Evolutionary conservation across 1,284 basidiomycete species (phyloP).

Genomic region (Trichosporon sp.): DNA sequence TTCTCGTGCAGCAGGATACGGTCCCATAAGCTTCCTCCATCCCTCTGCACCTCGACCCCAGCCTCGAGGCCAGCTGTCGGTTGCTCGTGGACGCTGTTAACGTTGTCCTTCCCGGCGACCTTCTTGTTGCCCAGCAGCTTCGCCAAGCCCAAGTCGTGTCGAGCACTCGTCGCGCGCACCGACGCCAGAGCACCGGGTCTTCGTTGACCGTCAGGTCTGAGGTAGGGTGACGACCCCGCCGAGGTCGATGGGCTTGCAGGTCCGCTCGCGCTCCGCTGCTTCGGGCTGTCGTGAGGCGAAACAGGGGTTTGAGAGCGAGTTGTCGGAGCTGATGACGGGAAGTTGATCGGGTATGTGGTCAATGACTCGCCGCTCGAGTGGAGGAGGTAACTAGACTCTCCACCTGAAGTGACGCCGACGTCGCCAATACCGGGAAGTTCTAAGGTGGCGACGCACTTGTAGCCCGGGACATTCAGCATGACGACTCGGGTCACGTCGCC

Average conservation of each 20-base stretch:
- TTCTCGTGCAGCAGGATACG: constrained; percentile 35
- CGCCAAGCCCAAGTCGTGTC: constrained; percentile 40
- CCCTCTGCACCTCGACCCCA: constrained; percentile 45
- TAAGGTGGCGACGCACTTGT: constrained; percentile 37
- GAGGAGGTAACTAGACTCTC: constrained; percentile 38
- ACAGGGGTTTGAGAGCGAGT: constrained; percentile 3
- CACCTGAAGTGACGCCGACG: constrained; percentile 36
- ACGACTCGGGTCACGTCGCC: constrained; percentile 50
- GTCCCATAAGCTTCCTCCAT: constrained; percentile 47
- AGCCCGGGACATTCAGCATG: constrained; percentile 32
- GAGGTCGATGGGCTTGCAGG: neutral
- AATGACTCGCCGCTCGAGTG: constrained; percentile 42
- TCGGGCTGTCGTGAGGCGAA: neutral
- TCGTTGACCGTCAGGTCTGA: constrained; percentile 7
- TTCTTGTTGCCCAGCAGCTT: constrained; percentile 42
- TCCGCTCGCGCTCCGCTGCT: constrained; percentile 9
- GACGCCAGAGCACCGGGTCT: constrained; percentile 27
- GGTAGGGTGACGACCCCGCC: constrained; percentile 16
- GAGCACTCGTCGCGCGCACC: constrained; percentile 21
- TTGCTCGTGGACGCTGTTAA: neutral
- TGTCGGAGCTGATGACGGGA: constrained; percentile 26
- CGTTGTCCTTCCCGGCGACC: constrained; percentile 4
- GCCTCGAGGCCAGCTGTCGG: constrained; percentile 39
- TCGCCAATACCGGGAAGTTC: constrained; percentile 51
- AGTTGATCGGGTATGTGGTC: constrained; percentile 47